Base-by-base conservation (phyloP, 768 basidiomycete species). In the Cystofilobasidium capitatum region DNA sequence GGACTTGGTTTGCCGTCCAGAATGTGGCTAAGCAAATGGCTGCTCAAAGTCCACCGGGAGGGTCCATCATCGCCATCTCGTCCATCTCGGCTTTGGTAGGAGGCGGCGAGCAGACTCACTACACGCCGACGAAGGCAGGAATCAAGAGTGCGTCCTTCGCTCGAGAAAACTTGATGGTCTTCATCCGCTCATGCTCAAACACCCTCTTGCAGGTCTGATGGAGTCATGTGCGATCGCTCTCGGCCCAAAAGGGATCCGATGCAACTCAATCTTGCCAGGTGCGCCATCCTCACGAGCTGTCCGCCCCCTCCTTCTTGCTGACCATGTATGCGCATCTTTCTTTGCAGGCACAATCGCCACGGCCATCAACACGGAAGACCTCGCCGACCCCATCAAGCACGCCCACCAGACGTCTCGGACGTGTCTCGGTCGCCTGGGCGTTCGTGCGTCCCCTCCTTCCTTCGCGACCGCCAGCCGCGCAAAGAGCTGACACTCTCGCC, bases 41-140 rank as follows among this genome's bases (percentile, higher is more conserved):
- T 70, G 77, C 71, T 20, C 88, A 88, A 72, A 78, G 75, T 9
- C 86, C 86, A 2, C 84, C 84, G 73, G 86, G 87, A 4, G 88
- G 88, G 5, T 82, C 84, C 4, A 87, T 89, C 73, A 84, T 89
- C 44, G 86, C 83, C 26, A 83, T 88, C 33, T 86, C 86, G 14
- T 86, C 85, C n/a, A 88, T 88, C 67, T 87, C 86, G 33, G 88
- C 87, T 0, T 80, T 88, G 22, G 86, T 88, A 57, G 88, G 88
- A 10, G 88, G 88, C 20, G 87, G 82, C 70, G 78, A 83, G 65
- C 87, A 88, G 77, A 83, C 82, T 61, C 87, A 88, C 73, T 89
- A 88, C 72, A 87, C 86, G 3, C 87, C 87, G 6, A 88, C 88
- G 6, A 88, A 89, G 73, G 88, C 88, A 2, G 87, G 85, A 1